Evolutionary conservation across 2,329 filamentous ascomycete species (phyloP).

Genomic region (Lachnellula hyalina): DNA sequence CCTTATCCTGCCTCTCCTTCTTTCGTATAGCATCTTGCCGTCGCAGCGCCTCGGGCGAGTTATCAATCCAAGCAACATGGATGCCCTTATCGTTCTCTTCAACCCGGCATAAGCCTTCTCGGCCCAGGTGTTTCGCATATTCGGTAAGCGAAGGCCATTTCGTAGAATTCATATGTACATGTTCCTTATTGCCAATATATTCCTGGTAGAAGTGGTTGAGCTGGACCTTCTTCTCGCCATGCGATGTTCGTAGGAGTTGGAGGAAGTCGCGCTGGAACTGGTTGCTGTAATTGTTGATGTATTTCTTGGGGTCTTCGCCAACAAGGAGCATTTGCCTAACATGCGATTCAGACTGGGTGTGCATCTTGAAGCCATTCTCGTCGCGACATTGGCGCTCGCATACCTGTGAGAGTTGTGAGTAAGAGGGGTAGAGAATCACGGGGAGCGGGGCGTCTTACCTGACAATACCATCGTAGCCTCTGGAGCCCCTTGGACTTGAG

Average conservation of each 20-base stretch:
- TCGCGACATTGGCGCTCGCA: slow-evolving; percentile 76
- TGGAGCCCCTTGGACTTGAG: slow-evolving; percentile 77
- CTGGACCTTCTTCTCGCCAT: slow-evolving; percentile 85
- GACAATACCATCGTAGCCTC: slow-evolving; percentile 86
- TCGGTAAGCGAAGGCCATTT: slow-evolving; percentile 85
- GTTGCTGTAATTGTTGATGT: slow-evolving; percentile 74
- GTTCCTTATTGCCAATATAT: slow-evolving; percentile 81
- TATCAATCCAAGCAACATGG: slow-evolving; percentile 86
- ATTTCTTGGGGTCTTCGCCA: slow-evolving; percentile 79
- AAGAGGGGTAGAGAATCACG: background rate
- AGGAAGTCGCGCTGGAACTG: slow-evolving; percentile 81
- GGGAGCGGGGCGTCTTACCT: slow-evolving; percentile 38
- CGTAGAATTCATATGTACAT: slow-evolving; percentile 91
- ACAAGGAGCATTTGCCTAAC: slow-evolving; percentile 85
- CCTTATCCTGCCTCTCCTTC: slow-evolving; percentile 82
- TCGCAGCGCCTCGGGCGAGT: slow-evolving; percentile 77
- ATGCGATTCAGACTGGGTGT: slow-evolving; percentile 84
- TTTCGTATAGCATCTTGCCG: slow-evolving; percentile 74
- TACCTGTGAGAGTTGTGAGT: slow-evolving; percentile 42
- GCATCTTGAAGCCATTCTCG: slow-evolving; percentile 88
- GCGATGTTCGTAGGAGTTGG: slow-evolving; percentile 69
- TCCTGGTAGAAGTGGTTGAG: slow-evolving; percentile 95
- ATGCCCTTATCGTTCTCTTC: slow-evolving; percentile 86
- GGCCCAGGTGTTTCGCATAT: slow-evolving; percentile 79
- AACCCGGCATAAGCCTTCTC: slow-evolving; percentile 82